phyloP scores from a whole-genome alignment of 2,329 filamentous ascomycete genomes.

The Colletotrichum lentis region DNA sequence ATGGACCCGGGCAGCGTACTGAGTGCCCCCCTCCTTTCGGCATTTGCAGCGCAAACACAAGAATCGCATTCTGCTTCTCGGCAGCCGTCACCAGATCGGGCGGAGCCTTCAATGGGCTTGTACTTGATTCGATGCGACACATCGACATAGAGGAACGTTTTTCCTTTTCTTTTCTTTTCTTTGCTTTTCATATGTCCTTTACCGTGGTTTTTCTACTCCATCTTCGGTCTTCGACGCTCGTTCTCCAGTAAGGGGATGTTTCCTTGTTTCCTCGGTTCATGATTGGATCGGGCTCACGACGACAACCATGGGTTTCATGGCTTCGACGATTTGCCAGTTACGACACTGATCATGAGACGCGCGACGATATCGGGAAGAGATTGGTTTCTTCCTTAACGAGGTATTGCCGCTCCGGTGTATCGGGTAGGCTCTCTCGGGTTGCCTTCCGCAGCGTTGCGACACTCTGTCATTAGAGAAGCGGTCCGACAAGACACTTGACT shows the following conservation, averaged over 20 bases:
- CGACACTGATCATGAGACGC: constrained; percentile 33
- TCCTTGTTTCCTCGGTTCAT: constrained; percentile 14
- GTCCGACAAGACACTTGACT: constrained; percentile 3
- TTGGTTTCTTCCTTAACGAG: constrained; percentile 17
- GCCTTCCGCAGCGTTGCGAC: neutral
- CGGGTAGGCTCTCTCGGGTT: neutral
- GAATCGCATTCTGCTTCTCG: constrained; percentile 38
- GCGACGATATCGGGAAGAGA: constrained; percentile 20
- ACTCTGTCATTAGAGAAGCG: neutral
- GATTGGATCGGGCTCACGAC: constrained; percentile 34
- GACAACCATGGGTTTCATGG: constrained; percentile 23
- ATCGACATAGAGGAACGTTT: constrained; percentile 39
- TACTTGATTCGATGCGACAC: constrained; percentile 35
- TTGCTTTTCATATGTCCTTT: constrained; percentile 25
- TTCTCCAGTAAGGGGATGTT: constrained; percentile 8
- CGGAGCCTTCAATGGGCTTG: constrained; percentile 38
- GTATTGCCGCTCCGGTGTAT: constrained; percentile 6
- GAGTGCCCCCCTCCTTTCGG: constrained; percentile 26
- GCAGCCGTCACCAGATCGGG: constrained; percentile 37
- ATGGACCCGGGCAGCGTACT: constrained; percentile 35
- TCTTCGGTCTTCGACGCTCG: constrained; percentile 29
- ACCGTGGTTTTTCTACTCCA: constrained; percentile 5
- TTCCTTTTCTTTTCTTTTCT: constrained; percentile 3
- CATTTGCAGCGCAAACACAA: constrained; percentile 37
- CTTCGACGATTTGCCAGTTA: constrained; percentile 28